These are phyloP conservation scores for Saposhnikovia divaricata DNA, from an alignment of 129 eudicot genomes.

Conservation along the genomic window DNA sequence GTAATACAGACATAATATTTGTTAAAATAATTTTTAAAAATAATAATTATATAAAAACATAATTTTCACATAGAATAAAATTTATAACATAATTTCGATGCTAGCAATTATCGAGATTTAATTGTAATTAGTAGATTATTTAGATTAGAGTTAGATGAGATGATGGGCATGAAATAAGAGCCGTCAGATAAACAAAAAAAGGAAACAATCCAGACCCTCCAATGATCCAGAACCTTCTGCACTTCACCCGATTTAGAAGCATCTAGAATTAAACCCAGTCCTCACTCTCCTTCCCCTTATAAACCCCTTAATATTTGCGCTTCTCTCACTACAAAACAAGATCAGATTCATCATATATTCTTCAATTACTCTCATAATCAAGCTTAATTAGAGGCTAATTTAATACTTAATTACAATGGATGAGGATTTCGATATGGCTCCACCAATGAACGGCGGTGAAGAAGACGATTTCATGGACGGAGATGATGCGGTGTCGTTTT, in stretches of 20 bases:
- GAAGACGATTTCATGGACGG: constrained; percentile 54
- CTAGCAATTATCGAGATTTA: too few relatives aligned
- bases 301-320: background rate
- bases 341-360: background rate
- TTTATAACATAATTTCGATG: too few relatives aligned
- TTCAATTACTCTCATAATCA: background rate
- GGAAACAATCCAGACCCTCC: constrained; percentile 36
- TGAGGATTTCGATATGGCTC: constrained; percentile 60
- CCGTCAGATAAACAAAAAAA: background rate
- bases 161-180: background rate
- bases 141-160: too few relatives aligned
- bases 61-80: too few relatives aligned
- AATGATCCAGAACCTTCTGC: background rate
- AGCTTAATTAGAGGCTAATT: too few relatives aligned
- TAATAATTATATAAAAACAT: too few relatives aligned
- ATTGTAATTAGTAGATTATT: too few relatives aligned
- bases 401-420: constrained; percentile 32
- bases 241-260: constrained; percentile 23
- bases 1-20: too few relatives aligned
- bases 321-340: background rate
- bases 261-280: constrained; percentile 40
- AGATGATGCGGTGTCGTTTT: constrained; percentile 36
- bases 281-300: background rate
- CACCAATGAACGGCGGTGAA: constrained; percentile 32
- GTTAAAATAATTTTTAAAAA: too few relatives aligned